Base-by-base conservation (phyloP, 1,139 yeast species). In the Hemisphaericaspora xylofermentans region DNA sequence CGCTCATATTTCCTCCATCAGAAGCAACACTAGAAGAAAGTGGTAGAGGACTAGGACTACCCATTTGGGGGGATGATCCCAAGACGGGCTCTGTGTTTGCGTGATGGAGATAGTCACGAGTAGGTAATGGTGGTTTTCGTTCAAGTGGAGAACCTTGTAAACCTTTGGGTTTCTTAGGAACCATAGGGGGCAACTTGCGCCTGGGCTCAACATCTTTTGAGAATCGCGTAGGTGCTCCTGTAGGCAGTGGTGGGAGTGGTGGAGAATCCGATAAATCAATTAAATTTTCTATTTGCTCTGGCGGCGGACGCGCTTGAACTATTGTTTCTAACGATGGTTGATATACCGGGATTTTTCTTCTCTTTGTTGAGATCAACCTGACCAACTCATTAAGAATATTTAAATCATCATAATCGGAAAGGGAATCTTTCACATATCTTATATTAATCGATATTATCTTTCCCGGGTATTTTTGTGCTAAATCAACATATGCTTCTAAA, bases 401-500 rank as follows among this genome's bases (percentile, higher is more conserved):
- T 2, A 42, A 56, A 43, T 76, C 83, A 35, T 78, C 77, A 30
- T 67, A 47, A 39, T 77, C 78, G 14, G 86, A 82, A 52, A 85
- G 68, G 1, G 91, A 82, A 32, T 75, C 74, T 1, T 84, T 79
- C 14, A 94, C 89, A 40, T 85, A 85, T 40, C 98, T 70, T 34
- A 94, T 86, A 58, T 82, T 89, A 6, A 94, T 88, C 1, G 86
- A 94, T 24, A 76, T 50, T 0, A 93, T 71, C 49, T 79, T 84
- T 6, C 69, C 64, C 0, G 96, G 95, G 52, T 68, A 80, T 24
- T 60, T 52, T 29, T 66, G 61, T 0, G 95, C 88, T 29, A 88
- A 64, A 30, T 84, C 85, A 5, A 80, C 75, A 57, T 93, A 94
- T 0, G 98, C 95, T 56, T 94, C 98, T 36, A 93, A 68, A 63